Conservation (phyloP, 2,329 filamentous ascomycete genomes). For the Cladosporium sp. region DNA sequence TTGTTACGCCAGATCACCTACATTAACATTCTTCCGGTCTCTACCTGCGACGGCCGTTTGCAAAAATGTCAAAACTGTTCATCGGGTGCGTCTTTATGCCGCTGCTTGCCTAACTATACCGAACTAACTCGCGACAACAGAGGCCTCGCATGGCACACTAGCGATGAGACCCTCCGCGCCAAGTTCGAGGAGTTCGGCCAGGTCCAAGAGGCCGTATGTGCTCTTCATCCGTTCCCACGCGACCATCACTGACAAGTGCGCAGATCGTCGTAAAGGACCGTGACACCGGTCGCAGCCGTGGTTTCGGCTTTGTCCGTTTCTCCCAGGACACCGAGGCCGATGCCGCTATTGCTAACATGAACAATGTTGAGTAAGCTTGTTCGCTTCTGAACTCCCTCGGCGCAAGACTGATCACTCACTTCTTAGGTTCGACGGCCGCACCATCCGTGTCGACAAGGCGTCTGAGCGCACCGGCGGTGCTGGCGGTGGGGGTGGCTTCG, state of each 20-base stretch:
- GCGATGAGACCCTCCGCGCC: conserved; percentile 78
- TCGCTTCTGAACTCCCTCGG: neutral
- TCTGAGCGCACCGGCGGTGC: conserved; percentile 73
- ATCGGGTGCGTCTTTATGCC: conserved; percentile 69
- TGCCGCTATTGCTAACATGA: conserved; percentile 75
- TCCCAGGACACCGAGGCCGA: conserved; percentile 73
- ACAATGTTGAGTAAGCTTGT: conserved; percentile 82
- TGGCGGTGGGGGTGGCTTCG: conserved; percentile 49
- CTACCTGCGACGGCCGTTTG: conserved; percentile 31
- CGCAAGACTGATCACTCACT: conserved; percentile 16
- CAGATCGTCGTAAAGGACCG: conserved; percentile 98
- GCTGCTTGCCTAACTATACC: neutral
- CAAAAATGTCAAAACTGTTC: conserved; percentile 86
- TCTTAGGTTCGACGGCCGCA: conserved; percentile 85
- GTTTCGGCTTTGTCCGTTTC: conserved; percentile 96
- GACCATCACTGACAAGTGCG: conserved; percentile 19
- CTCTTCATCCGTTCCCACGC: neutral
- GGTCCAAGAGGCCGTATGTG: conserved; percentile 92
- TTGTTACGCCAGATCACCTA: neutral
- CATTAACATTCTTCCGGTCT: conserved; percentile 30
- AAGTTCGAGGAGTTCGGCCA: conserved; percentile 92
- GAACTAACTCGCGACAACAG: conserved; percentile 47
- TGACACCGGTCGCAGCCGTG: conserved; percentile 92
- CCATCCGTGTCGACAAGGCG: conserved; percentile 93
- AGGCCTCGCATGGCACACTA: conserved; percentile 97